Conservation (phyloP, 169 alveolate species). For the Eimeria zaria region DNA sequence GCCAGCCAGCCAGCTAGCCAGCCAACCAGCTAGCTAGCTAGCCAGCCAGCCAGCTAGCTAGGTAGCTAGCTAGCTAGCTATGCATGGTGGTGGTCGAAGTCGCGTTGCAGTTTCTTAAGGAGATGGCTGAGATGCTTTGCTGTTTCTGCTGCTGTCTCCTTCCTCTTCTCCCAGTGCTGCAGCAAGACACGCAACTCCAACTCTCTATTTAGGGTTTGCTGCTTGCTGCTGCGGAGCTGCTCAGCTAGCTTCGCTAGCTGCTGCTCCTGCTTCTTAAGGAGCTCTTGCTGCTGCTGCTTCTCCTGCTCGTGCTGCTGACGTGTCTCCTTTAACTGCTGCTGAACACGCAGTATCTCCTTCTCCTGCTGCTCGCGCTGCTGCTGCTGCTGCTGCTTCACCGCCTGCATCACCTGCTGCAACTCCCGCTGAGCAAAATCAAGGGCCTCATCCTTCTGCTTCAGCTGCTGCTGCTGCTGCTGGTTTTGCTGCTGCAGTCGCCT, state of each 20-base stretch:
- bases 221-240: constrained; percentile 9
- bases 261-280: not conserved
- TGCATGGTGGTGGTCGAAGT: not conserved
- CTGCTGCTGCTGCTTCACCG: constrained; percentile 38
- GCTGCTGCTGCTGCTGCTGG: constrained; percentile 26
- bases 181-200: not conserved
- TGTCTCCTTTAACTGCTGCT: not conserved
- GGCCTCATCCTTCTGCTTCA: constrained; percentile 28
- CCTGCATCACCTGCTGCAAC: constrained; percentile 42
- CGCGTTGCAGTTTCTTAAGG: not conserved
- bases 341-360: not conserved
- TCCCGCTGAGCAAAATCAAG: constrained; percentile 9
- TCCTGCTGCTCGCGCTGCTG: not conserved
- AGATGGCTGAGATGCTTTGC: not conserved
- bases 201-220: not conserved
- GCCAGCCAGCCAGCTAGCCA: not conserved
- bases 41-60: not conserved
- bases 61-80: not conserved
- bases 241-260: not conserved
- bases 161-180: constrained; percentile 3
- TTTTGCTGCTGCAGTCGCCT: not conserved
- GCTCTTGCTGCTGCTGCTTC: constrained; percentile 19
- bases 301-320: constrained; percentile 9
- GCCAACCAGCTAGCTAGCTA: not conserved
- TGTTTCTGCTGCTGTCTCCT: constrained; percentile 2